A percentile compares a stretch with the other conserved stretches of the same genome.
Conservation (phyloP, 169 alveolate genomes). For the Babesia gibsoni region DNA sequence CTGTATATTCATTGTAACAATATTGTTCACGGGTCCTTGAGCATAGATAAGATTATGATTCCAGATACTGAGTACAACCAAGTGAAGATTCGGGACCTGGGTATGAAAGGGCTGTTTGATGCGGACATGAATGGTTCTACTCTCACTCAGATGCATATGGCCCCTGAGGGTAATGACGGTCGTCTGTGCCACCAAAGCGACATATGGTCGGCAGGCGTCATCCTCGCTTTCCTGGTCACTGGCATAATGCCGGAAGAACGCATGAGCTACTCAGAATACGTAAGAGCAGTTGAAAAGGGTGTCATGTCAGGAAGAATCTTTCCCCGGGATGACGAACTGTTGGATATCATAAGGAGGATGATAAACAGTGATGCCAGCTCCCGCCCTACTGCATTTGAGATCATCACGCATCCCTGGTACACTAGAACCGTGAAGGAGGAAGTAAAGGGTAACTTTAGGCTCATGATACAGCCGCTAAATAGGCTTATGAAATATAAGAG, state of each 20-base stretch:
- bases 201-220: conserved; percentile 59
- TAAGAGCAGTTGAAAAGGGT: neutral
- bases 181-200: conserved; percentile 27
- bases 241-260: conserved; percentile 40
- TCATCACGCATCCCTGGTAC: conserved; percentile 57
- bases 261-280: neutral
- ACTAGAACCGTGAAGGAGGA: neutral
- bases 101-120: conserved; percentile 18
- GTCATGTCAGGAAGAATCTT: conserved; percentile 11
- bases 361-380: conserved; percentile 18
- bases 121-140: conserved; percentile 18
- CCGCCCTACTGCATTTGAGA: conserved; percentile 52
- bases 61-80: conserved; percentile 24
- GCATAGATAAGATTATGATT: conserved; percentile 53
- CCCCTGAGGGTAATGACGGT: conserved; percentile 44
- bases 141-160: conserved; percentile 10
- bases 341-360: conserved; percentile 33
- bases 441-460: neutral
- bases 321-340: conserved; percentile 30
- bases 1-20: conserved; percentile 62
- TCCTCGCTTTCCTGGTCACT: conserved; percentile 49
- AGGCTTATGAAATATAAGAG: conserved; percentile 12
- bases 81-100: conserved; percentile 15
- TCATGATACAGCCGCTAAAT: conserved; percentile 13
- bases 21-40: conserved; percentile 43